These are phyloP conservation scores for Nidularia sp. DNA, from an alignment of 768 basidiomycete species.

Conservation along the genomic window DNA sequence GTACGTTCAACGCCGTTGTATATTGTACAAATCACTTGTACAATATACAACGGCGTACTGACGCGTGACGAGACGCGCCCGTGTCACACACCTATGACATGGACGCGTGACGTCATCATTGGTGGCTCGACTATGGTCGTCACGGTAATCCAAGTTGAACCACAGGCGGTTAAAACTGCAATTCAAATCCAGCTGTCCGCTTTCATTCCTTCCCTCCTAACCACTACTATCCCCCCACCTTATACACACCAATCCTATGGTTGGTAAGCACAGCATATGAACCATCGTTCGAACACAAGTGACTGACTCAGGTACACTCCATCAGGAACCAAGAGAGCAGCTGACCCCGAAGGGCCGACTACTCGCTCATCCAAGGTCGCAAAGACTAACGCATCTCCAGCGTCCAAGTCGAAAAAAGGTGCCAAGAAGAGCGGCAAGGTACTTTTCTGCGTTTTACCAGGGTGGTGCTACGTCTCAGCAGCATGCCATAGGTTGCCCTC, in stretches of 20 bases:
- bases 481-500: slow-evolving; percentile 33
- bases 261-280: too few relatives aligned
- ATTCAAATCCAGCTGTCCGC: not conserved
- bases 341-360: slow-evolving; percentile 28
- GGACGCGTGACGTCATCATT: not conserved
- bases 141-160: not conserved
- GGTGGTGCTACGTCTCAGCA: slow-evolving; percentile 2
- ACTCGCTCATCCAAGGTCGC: slow-evolving; percentile 48
- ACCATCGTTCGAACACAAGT: too few relatives aligned
- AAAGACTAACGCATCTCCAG: slow-evolving; percentile 34
- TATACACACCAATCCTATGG: too few relatives aligned
- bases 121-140: not conserved
- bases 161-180: not conserved
- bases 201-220: not conserved
- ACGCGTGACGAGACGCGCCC: too few relatives aligned
- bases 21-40: too few relatives aligned
- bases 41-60: too few relatives aligned
- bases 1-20: too few relatives aligned
- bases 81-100: too few relatives aligned
- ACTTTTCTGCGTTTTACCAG: slow-evolving; percentile 7
- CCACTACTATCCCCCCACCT: too few relatives aligned
- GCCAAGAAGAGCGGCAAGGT: slow-evolving; percentile 47
- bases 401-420: slow-evolving; percentile 26
- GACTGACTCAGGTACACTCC: not conserved
- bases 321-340: slow-evolving; percentile 40